These are phyloP conservation scores for Penicillium sclerotiorum DNA, from an alignment of 2,329 filamentous ascomycete species.

Conservation along the genomic window DNA sequence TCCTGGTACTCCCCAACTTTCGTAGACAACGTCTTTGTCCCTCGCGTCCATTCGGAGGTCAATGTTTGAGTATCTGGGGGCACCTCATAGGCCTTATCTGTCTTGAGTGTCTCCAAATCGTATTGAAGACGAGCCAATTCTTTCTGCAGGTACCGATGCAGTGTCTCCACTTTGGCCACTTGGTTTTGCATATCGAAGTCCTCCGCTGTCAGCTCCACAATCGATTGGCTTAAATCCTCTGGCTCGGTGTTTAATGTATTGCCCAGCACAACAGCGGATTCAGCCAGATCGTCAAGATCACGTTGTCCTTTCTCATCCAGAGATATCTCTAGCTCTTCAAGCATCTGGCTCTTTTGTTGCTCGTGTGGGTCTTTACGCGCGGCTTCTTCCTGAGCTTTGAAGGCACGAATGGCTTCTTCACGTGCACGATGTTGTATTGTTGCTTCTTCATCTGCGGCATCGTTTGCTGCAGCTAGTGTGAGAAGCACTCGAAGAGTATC, in stretches of 20 bases:
- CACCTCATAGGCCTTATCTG: slow-evolving; percentile 53
- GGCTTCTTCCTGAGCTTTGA: slow-evolving; percentile 32
- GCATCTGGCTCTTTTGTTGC: slow-evolving; percentile 45
- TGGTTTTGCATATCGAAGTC: slow-evolving; percentile 59
- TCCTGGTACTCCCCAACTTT: slow-evolving; percentile 70
- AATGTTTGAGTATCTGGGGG: slow-evolving; percentile 64
- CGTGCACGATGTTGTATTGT: slow-evolving; percentile 39
- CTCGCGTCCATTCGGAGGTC: slow-evolving; percentile 74
- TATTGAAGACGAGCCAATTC: slow-evolving; percentile 48
- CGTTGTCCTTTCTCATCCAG: slow-evolving; percentile 57
- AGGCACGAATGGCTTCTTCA: slow-evolving; percentile 37
- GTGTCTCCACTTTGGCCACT: slow-evolving; percentile 56
- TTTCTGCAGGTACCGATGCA: slow-evolving; percentile 59
- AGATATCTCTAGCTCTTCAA: slow-evolving; percentile 57
- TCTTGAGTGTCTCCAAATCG: slow-evolving; percentile 35
- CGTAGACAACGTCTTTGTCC: slow-evolving; percentile 65
- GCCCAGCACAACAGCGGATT: slow-evolving; percentile 55
- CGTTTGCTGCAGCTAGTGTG: slow-evolving; percentile 73
- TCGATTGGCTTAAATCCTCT: slow-evolving; percentile 53
- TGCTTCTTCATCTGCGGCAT: slow-evolving; percentile 59
- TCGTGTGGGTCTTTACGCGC: slow-evolving; percentile 28
- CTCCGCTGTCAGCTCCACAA: slow-evolving; percentile 60
- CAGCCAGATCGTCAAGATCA: slow-evolving; percentile 62
- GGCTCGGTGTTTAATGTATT: slow-evolving; percentile 52
- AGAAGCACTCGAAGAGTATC: slow-evolving; percentile 78